phyloP scores from a whole-genome alignment of 106 monocot genomes.

The Dendrobium nobile region DNA sequence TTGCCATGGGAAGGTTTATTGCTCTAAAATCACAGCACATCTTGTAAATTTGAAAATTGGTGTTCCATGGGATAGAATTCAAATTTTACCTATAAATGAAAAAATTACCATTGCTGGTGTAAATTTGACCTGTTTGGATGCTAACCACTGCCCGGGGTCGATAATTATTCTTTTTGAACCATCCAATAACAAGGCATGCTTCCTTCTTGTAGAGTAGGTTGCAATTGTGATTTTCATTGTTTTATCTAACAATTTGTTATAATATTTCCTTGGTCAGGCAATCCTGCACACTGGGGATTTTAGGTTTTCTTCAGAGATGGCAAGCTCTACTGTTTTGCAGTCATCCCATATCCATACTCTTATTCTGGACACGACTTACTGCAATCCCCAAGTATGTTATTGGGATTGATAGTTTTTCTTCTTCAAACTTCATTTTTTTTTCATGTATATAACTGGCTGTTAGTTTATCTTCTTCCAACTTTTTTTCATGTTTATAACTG shows the following conservation, averaged over 20 bases:
- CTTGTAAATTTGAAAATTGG: conserved; percentile 91
- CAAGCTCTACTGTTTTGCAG: conserved; percentile 42
- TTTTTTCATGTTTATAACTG: too few relatives aligned
- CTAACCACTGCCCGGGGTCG: conserved; percentile 97
- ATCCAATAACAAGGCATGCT: conserved; percentile 74
- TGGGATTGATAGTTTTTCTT: not conserved
- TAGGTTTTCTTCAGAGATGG: conserved; percentile 81
- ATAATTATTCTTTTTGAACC: conserved; percentile 93
- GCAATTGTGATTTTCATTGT: not conserved
- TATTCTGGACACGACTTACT: conserved; percentile 94
- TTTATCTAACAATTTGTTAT: not conserved
- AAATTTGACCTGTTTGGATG: conserved; percentile 79
- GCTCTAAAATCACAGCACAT: conserved; percentile 84
- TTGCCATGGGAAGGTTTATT: conserved; percentile 92
- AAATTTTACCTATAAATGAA: conserved; percentile 74
- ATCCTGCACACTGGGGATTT: conserved; percentile 97
- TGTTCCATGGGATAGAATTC: conserved; percentile 65
- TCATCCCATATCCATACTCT: conserved; percentile 69
- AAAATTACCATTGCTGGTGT: conserved; percentile 62
- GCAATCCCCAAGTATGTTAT: conserved; percentile 68
- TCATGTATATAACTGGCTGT: not conserved
- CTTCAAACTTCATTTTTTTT: not conserved
- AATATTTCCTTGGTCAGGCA: conserved; percentile 31
- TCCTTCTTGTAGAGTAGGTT: not conserved
- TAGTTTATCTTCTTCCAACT: not conserved